phyloP scores from a whole-genome alignment of 257 asterid genomes.

The Lycium barbarum region DNA sequence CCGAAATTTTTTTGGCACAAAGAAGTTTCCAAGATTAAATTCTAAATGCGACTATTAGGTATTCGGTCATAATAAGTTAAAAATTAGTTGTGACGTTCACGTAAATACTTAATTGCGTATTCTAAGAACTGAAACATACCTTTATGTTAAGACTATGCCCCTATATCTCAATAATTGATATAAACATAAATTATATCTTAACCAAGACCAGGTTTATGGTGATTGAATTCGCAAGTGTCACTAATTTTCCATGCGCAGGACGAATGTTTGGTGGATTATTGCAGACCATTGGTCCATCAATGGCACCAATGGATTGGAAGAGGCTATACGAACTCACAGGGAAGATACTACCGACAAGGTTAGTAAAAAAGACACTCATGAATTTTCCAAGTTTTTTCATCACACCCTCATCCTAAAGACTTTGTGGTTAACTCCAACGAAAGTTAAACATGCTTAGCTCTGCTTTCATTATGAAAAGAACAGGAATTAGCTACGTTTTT shows the following conservation, averaged over 20 bases:
- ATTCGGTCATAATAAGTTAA: neutral
- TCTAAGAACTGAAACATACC: neutral
- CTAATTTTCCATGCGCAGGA: slow-evolving; percentile 38
- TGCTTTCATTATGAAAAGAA: too few species aligned
- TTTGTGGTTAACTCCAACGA: too few species aligned
- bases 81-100: neutral
- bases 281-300: slow-evolving; percentile 44
- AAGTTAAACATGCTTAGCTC: too few species aligned
- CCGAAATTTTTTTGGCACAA: slow-evolving; percentile 42
- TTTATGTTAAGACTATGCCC: neutral
- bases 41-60: slow-evolving; percentile 45
- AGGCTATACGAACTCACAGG: slow-evolving; percentile 29
- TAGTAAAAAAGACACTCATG: neutral
- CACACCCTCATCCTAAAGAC: too few species aligned
- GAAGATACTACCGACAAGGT: neutral
- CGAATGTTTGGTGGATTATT: slow-evolving; percentile 46
- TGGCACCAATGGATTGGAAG: slow-evolving; percentile 58
- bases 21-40: slow-evolving; percentile 27
- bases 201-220: slow-evolving; percentile 10
- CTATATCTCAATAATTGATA: neutral
- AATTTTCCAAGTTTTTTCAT: neutral
- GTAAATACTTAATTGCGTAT: neutral
- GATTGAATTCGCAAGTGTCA: slow-evolving; percentile 6
- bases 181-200: slow-evolving; percentile 16
- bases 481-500: too few species aligned